A percentile compares a stretch with the other conserved stretches of the same genome.
Conservation (phyloP, 208 protist genomes). For the Trypanosoma scelopori region DNA sequence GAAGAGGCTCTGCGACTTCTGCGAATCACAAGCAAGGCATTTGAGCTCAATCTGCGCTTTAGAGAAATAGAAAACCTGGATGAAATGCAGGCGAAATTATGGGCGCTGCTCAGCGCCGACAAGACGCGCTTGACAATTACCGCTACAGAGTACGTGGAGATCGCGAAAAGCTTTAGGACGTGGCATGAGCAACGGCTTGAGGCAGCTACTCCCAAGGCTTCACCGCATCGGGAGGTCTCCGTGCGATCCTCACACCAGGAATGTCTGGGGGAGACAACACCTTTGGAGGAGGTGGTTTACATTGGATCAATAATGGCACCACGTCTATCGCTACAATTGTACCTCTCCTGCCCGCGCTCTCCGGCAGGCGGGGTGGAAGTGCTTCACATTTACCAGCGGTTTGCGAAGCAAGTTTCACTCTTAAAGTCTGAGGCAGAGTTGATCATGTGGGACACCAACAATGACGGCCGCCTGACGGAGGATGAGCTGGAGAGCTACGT, state of each 20-base stretch:
- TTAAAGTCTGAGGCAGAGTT: conserved; percentile 85
- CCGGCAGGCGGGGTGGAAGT: conserved; percentile 51
- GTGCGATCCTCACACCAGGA: conserved; percentile 23
- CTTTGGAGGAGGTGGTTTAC: conserved; percentile 57
- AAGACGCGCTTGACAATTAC: conserved; percentile 50
- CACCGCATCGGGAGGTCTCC: conserved; percentile 20
- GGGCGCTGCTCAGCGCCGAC: conserved; percentile 55
- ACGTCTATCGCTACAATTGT: conserved; percentile 56
- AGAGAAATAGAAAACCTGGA: conserved; percentile 80
- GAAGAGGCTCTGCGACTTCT: conserved; percentile 54
- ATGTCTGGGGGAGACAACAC: conserved; percentile 31
- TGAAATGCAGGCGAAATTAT: conserved; percentile 70
- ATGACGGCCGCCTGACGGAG: conserved; percentile 82
- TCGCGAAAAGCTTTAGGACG: conserved; percentile 51
- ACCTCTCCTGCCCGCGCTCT: conserved; percentile 67
- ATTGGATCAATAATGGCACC: conserved; percentile 44
- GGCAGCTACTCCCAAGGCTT: conserved; percentile 1
- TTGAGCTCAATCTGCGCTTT: conserved; percentile 80
- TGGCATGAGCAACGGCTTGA: conserved; percentile 26
- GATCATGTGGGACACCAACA: conserved; percentile 83
- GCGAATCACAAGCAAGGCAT: conserved; percentile 63
- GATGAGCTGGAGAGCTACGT: conserved; percentile 91
- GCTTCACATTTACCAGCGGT: conserved; percentile 60
- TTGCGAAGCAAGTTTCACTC: conserved; percentile 81
- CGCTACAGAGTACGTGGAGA: conserved; percentile 54